These are phyloP conservation scores for Populus euphratica DNA, from an alignment of 345 rosid genomes.

Conservation along the genomic window DNA sequence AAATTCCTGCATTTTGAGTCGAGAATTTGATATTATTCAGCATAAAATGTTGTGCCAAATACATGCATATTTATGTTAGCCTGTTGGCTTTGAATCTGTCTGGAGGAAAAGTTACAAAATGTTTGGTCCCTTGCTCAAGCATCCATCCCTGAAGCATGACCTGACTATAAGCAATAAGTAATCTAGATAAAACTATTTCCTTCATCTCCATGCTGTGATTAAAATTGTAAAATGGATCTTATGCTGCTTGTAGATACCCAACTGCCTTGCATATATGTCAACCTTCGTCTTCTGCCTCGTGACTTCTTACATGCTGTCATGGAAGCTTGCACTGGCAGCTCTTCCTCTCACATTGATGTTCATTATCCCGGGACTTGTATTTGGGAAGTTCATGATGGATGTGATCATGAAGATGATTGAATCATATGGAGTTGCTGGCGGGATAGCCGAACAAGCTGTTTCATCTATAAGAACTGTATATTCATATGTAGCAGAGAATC, in stretches of 20 bases:
- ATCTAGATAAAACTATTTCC: not conserved
- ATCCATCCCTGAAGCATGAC: not conserved
- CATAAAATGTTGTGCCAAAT: not conserved
- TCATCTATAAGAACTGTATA: conserved; percentile 62
- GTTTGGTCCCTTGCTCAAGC: not conserved
- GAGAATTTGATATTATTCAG: not conserved
- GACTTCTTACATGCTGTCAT: conserved; percentile 45
- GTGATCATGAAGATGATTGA: conserved; percentile 53
- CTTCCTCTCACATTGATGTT: conserved; percentile 54
- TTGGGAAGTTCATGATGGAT: conserved; percentile 67
- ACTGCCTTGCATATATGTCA: conserved; percentile 49
- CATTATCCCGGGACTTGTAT: conserved; percentile 51
- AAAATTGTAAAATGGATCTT: not conserved
- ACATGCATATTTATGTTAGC: not conserved
- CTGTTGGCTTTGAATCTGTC: not conserved
- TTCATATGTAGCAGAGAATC: conserved; percentile 55
- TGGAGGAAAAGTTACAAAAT: not conserved
- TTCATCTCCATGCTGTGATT: not conserved
- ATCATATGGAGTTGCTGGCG: conserved; percentile 60
- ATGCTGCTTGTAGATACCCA: conserved; percentile 45
- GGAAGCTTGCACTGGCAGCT: conserved; percentile 57
- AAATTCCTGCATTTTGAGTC: no score
- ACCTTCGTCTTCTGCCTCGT: conserved; percentile 55
- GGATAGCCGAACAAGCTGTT: conserved; percentile 63
- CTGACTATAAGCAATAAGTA: not conserved